phyloP scores from a whole-genome alignment of 805 yeast genomes.

The Metschnikowia bowlesiae region DNA sequence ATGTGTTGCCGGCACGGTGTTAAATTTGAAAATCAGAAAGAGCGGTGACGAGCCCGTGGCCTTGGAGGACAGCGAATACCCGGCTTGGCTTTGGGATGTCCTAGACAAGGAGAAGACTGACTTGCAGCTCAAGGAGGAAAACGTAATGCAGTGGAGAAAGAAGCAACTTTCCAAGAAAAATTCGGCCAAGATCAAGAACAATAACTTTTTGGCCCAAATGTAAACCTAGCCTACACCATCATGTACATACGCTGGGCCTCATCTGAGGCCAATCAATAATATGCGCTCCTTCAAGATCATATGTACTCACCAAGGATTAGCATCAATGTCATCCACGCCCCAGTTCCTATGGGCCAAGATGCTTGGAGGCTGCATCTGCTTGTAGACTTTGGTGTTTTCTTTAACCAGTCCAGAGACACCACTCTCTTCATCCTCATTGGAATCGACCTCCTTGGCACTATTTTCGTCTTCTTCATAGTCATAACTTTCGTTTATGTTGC shows the following conservation, averaged over 20 bases:
- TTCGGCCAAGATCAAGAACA: slow-evolving; percentile 65
- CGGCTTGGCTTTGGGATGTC: slow-evolving; percentile 90
- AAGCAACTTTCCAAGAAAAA: slow-evolving; percentile 65
- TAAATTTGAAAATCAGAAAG: slow-evolving; percentile 70
- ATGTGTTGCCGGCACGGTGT: slow-evolving; percentile 66
- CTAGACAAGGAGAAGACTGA: slow-evolving; percentile 64
- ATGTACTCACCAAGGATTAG: slow-evolving; percentile 58
- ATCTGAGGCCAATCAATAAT: neutral
- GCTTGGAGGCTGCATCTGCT: slow-evolving; percentile 45
- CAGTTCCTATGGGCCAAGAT: slow-evolving; percentile 48
- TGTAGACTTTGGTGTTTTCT: slow-evolving; percentile 38
- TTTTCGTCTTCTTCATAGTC: slow-evolving; percentile 22
- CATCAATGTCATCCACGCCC: slow-evolving; percentile 48
- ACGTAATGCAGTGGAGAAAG: slow-evolving; percentile 60
- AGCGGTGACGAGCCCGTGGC: slow-evolving; percentile 88
- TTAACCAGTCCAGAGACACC: slow-evolving; percentile 11
- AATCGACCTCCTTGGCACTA: slow-evolving; percentile 21
- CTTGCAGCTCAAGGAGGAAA: slow-evolving; percentile 52
- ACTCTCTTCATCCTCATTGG: neutral
- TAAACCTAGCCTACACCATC: slow-evolving; percentile 7
- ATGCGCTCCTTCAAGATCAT: neutral
- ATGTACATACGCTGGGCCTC: slow-evolving; percentile 10
- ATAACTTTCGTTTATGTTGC: slow-evolving; percentile 29
- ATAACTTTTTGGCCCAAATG: slow-evolving; percentile 60
- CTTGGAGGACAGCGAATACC: slow-evolving; percentile 81